Percentiles rank a stretch among this genome's conserved stretches.
Evolutionary conservation across 352 stramenopile genomes (phyloP).

Genomic region (Globisporangium carolinianum): DNA sequence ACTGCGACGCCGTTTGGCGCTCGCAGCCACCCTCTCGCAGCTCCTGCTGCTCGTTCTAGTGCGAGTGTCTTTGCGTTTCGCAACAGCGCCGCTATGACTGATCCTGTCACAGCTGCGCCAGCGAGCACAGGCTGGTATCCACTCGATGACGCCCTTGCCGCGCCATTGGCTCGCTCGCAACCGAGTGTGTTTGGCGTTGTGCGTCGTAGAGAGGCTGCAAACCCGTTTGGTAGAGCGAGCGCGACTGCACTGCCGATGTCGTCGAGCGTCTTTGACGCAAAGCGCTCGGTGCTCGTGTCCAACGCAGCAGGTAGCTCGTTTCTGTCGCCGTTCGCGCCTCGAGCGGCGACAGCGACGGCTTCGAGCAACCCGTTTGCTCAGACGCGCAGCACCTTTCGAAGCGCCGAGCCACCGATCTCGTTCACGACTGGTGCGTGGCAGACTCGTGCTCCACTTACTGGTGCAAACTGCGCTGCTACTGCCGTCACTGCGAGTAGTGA

Average conservation of each 20-base stretch:
- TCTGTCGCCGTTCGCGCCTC: slow-evolving; percentile 1
- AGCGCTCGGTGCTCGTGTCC: neutral
- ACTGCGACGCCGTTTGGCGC: neutral
- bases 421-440: slow-evolving; percentile 2
- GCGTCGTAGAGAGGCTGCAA: neutral
- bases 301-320: neutral
- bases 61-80: neutral
- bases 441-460: neutral
- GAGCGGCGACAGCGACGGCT: neutral
- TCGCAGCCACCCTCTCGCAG: neutral
- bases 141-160: neutral
- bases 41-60: neutral
- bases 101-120: neutral
- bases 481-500: neutral
- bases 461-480: neutral
- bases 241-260: neutral
- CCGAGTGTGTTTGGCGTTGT: neutral
- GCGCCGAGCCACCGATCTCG: neutral
- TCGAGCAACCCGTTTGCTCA: too few species aligned
- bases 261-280: neutral
- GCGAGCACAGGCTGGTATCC: slow-evolving; percentile 6
- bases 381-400: neutral
- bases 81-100: neutral
- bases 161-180: neutral
- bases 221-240: slow-evolving; percentile 5